Evolutionary conservation across 768 basidiomycete species (phyloP).

Genomic region (Lentinula guzmanii): DNA sequence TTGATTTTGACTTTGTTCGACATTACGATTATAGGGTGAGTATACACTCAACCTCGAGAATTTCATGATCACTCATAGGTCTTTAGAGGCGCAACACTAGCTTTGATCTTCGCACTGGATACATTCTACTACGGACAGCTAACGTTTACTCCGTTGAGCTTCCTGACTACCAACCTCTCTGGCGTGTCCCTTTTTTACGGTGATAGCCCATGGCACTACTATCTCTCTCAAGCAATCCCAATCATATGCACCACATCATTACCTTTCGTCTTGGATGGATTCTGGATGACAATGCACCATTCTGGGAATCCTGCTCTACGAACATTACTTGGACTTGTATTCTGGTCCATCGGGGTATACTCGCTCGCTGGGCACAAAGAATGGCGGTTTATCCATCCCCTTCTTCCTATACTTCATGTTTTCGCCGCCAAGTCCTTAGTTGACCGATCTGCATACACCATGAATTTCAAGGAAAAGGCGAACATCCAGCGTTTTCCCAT

Average conservation of each 20-base stretch:
- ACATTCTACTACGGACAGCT: conserved; percentile 60
- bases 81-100: conserved; percentile 16
- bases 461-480: conserved; percentile 1
- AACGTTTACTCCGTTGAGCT: conserved; percentile 76
- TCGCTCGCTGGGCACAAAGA: conserved; percentile 92
- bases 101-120: conserved; percentile 47
- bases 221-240: conserved; percentile 80
- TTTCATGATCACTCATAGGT: conserved; percentile 14
- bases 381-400: conserved; percentile 93
- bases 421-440: conserved; percentile 71
- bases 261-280: conserved; percentile 67
- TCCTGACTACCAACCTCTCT: conserved; percentile 78
- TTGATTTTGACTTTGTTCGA: conserved; percentile 26
- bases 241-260: conserved; percentile 69
- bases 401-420: conserved; percentile 79
- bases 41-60: not conserved
- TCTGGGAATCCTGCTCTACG: conserved; percentile 23
- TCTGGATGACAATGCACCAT: conserved; percentile 29
- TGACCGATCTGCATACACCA: conserved; percentile 27
- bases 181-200: conserved; percentile 93
- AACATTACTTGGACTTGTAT: conserved; percentile 41
- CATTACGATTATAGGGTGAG: conserved; percentile 40
- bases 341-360: conserved; percentile 64
- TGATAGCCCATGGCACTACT: conserved; percentile 80
- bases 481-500: conserved; percentile 21